These are phyloP conservation scores for Candida tallmaniae DNA, from an alignment of 805 yeast genomes.

Conservation along the genomic window DNA sequence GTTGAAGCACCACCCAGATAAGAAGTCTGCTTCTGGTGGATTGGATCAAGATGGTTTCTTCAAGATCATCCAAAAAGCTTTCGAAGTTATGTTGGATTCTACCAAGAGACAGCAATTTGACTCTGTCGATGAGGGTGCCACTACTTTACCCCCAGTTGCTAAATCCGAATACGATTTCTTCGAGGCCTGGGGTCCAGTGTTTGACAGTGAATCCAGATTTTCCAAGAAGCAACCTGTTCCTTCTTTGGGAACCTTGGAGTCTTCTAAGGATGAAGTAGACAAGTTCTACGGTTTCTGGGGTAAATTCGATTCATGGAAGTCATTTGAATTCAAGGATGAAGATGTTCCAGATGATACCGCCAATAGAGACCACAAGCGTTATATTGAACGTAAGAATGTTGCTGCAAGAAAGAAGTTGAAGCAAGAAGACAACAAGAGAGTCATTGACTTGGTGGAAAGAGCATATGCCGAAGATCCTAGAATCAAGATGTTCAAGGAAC, in stretches of 20 bases:
- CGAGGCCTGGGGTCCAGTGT: constrained; percentile 90
- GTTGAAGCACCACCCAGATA: constrained; percentile 96
- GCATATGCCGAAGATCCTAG: constrained; percentile 92
- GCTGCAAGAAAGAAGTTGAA: constrained; percentile 96
- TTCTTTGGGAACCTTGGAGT: constrained; percentile 58
- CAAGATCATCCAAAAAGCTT: constrained; percentile 96
- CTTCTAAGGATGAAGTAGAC: constrained; percentile 81
- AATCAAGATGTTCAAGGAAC: constrained; percentile 87
- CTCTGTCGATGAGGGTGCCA: constrained; percentile 88
- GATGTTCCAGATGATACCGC: constrained; percentile 99
- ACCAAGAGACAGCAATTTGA: constrained; percentile 88
- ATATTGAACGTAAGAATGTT: constrained; percentile 94
- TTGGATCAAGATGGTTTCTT: constrained; percentile 94
- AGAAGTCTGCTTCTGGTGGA: constrained; percentile 87
- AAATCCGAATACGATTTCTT: constrained; percentile 74
- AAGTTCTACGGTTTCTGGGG: constrained; percentile 89
- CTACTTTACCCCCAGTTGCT: constrained; percentile 72
- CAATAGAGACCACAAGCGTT: constrained; percentile 98
- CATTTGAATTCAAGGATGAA: constrained; percentile 96
- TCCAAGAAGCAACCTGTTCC: constrained; percentile 91
- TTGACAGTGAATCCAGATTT: constrained; percentile 86
- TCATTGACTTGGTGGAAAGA: constrained; percentile 80
- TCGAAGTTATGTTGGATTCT: constrained; percentile 83
- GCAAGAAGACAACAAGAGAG: constrained; percentile 92
- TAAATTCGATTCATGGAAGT: constrained; percentile 96